phyloP scores from a whole-genome alignment of 169 alveolate species.

The Eimeria brunetti region DNA sequence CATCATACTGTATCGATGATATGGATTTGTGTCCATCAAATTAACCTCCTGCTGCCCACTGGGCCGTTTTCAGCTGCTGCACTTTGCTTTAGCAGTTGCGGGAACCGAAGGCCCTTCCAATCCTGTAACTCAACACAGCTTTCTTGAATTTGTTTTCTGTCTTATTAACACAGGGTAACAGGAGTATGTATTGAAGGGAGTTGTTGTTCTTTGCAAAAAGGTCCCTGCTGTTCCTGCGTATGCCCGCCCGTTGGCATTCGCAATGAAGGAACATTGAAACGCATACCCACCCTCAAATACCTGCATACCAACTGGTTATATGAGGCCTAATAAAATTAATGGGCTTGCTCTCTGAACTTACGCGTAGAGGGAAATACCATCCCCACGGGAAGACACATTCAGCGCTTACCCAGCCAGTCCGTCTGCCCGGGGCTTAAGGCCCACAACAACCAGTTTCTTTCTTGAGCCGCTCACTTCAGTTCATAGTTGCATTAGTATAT shows the following conservation, averaged over 20 bases:
- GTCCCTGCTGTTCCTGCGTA: not conserved
- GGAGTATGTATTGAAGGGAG: not conserved
- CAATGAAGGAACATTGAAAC: not conserved
- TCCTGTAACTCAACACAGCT: not conserved
- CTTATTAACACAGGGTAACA: not conserved
- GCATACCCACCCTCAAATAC: not conserved
- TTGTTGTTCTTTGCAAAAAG: not conserved
- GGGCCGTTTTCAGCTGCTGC: not conserved
- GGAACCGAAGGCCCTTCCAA: not conserved
- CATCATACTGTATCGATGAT: not conserved
- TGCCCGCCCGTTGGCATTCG: not conserved
- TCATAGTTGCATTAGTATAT: not conserved
- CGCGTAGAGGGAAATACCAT: not conserved
- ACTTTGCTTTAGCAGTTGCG: not conserved
- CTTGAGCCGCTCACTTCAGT: too few relatives aligned
- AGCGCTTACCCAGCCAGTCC: constrained; percentile 31
- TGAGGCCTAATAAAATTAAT: not conserved
- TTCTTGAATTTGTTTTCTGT: not conserved
- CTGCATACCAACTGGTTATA: not conserved
- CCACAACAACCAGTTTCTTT: not conserved
- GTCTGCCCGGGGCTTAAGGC: constrained; percentile 19
- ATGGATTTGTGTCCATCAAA: not conserved
- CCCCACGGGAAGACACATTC: constrained; percentile 7
- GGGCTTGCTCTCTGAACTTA: not conserved
- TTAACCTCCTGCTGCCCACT: not conserved